phyloP scores from a whole-genome alignment of 2,329 filamentous ascomycete species.

The Colletotrichum trifolii region DNA sequence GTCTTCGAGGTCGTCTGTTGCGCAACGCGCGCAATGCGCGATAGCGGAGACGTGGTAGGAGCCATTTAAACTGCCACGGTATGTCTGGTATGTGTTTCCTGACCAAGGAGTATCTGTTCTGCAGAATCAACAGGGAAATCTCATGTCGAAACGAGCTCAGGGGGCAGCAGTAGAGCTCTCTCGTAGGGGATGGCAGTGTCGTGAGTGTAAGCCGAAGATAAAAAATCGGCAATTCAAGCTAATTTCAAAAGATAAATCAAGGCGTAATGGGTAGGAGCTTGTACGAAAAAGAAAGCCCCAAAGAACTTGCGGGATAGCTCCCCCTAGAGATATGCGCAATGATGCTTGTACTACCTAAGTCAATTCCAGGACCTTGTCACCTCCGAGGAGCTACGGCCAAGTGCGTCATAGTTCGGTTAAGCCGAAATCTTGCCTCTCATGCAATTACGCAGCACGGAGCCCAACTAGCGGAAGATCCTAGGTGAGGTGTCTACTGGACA shows the following conservation, averaged over 20 bases:
- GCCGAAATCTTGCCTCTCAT: constrained; percentile 24
- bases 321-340: constrained; percentile 29
- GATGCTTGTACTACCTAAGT: constrained; percentile 30
- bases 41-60: constrained; percentile 33
- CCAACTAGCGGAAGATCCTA: constrained; percentile 14
- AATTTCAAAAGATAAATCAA: not conserved
- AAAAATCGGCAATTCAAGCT: not conserved
- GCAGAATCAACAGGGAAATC: constrained; percentile 12
- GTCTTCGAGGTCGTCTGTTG: constrained; percentile 5
- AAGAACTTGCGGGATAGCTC: constrained; percentile 25
- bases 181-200: not conserved
- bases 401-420: constrained; percentile 36
- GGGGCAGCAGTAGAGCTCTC: constrained; percentile 19
- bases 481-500: not conserved
- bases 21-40: constrained; percentile 27
- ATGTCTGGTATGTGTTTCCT: constrained; percentile 1
- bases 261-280: constrained; percentile 8
- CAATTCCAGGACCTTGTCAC: constrained; percentile 25
- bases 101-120: not conserved
- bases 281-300: constrained; percentile 1
- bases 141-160: constrained; percentile 31
- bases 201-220: not conserved
- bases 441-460: constrained; percentile 29
- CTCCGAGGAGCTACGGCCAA: constrained; percentile 28
- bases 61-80: constrained; percentile 25